These are phyloP conservation scores for Globisporangium cylindrosporum DNA, from an alignment of 352 stramenopile species.

Conservation along the genomic window DNA sequence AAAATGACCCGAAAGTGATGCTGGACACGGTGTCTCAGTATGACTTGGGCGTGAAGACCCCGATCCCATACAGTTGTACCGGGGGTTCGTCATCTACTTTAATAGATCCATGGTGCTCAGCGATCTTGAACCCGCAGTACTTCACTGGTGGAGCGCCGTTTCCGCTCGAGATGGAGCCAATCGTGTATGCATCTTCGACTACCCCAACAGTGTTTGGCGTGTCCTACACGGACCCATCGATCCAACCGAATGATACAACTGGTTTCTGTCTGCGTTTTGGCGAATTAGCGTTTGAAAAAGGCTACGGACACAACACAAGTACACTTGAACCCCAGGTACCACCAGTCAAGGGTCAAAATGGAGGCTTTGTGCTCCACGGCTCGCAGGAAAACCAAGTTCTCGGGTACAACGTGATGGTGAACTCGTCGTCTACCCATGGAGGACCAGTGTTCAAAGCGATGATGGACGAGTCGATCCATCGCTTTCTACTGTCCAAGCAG, in stretches of 20 bases:
- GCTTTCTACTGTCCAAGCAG: conserved; percentile 30
- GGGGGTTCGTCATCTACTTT: conserved; percentile 1
- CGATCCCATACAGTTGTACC: conserved; percentile 50
- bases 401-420: conserved; percentile 64
- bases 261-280: conserved; percentile 58
- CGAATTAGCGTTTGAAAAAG: conserved; percentile 47
- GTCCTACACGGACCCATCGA: conserved; percentile 33
- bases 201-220: conserved; percentile 52
- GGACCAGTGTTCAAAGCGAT: conserved; percentile 56
- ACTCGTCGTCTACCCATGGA: conserved; percentile 45
- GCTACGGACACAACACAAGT: conserved; percentile 31
- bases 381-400: conserved; percentile 34
- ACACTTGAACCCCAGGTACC: background rate
- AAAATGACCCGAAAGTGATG: conserved; percentile 48
- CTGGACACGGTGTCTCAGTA: conserved; percentile 36
- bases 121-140: conserved; percentile 21
- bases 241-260: conserved; percentile 48
- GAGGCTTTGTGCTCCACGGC: conserved; percentile 47
- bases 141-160: conserved; percentile 30
- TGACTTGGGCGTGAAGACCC: conserved; percentile 25
- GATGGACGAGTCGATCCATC: conserved; percentile 57
- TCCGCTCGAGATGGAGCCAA: conserved; percentile 27
- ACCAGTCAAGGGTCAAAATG: conserved; percentile 42
- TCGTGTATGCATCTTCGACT: conserved; percentile 32
- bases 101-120: conserved; percentile 19